phyloP scores from a whole-genome alignment of 2,329 filamentous ascomycete genomes.

The Pezicula radicicola region DNA sequence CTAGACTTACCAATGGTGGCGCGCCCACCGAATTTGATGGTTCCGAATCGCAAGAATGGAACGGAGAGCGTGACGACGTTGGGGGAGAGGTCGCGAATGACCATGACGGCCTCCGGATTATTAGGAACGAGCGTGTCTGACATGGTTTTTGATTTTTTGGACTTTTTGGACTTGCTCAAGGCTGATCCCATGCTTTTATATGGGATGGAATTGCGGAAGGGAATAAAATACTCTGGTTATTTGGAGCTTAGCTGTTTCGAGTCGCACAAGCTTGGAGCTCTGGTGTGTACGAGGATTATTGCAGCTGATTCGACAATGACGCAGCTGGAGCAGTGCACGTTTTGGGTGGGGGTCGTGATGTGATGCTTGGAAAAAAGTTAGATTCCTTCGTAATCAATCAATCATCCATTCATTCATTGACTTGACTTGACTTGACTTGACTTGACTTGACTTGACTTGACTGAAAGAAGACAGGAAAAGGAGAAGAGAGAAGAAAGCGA shows the following conservation, averaged over 20 bases:
- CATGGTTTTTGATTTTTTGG: constrained; percentile 36
- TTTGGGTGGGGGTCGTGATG: no score
- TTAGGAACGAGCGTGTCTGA: constrained; percentile 61
- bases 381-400: no score
- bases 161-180: not conserved
- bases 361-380: no score
- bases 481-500: no score
- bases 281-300: no score
- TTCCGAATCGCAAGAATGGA: constrained; percentile 80
- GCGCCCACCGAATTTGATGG: constrained; percentile 79
- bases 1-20: constrained; percentile 71
- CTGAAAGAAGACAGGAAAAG: no score
- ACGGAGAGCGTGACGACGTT: constrained; percentile 76
- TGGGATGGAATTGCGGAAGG: not conserved
- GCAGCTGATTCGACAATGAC: no score
- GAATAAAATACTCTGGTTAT: constrained; percentile 1
- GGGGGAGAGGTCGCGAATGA: constrained; percentile 80
- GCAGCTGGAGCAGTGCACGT: no score
- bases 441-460: no score
- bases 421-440: no score
- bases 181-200: not conserved
- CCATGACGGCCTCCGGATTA: constrained; percentile 81
- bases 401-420: no score
- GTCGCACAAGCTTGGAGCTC: no score
- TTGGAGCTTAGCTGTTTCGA: not conserved